These are phyloP conservation scores for Metarhizium humberi DNA, from an alignment of 2,329 filamentous ascomycete genomes.

Conservation along the genomic window DNA sequence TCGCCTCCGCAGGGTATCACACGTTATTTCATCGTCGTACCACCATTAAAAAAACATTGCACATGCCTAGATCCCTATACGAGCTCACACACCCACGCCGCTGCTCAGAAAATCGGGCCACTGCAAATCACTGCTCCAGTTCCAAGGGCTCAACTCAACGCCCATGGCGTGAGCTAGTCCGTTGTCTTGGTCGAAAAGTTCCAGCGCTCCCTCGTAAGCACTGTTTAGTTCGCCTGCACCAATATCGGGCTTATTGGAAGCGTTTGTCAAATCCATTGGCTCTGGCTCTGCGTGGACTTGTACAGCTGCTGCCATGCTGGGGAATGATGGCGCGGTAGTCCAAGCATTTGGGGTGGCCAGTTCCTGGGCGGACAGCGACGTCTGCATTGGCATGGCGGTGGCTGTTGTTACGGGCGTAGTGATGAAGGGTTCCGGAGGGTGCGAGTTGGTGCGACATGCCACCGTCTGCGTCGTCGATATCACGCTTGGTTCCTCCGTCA, in stretches of 20 bases:
- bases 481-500: conserved; percentile 19
- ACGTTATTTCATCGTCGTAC: neutral
- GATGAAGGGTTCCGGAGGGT: neutral
- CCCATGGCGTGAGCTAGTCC: conserved; percentile 33
- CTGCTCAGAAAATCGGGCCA: conserved; percentile 23
- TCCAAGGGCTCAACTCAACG: conserved; percentile 28
- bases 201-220: conserved; percentile 39
- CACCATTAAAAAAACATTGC: neutral
- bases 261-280: conserved; percentile 7
- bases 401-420: neutral
- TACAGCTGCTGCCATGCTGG: neutral
- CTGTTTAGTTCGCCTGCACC: conserved; percentile 35
- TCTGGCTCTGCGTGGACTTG: conserved; percentile 8
- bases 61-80: neutral
- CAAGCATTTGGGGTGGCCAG: neutral
- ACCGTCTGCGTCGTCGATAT: conserved; percentile 3
- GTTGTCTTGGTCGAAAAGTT: conserved; percentile 35
- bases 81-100: conserved; percentile 18
- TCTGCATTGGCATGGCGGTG: neutral
- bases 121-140: conserved; percentile 21
- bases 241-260: conserved; percentile 20
- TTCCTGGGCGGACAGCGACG: neutral
- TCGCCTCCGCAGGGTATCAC: neutral
- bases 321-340: neutral
- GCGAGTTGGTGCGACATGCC: neutral